Percentiles rank a stretch among this genome's conserved stretches.
Evolutionary conservation across 1,284 basidiomycete species (phyloP).

Genomic region (Irpex sp.): DNA sequence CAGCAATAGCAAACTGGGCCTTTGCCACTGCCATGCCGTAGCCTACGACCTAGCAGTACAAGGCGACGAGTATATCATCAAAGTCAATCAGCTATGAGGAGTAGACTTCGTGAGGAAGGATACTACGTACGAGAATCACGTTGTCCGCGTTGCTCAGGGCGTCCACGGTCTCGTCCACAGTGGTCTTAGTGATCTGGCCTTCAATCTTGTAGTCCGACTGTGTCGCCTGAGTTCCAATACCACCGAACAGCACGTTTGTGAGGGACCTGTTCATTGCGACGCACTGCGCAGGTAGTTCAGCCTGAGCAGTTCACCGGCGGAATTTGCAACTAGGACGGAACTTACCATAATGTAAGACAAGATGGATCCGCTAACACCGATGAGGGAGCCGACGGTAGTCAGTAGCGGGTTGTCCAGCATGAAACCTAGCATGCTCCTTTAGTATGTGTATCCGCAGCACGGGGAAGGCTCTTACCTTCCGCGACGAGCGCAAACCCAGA

Average conservation of each 20-base stretch:
- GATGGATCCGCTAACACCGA: slow-evolving; percentile 86
- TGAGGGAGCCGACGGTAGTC: slow-evolving; percentile 77
- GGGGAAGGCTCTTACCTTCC: slow-evolving; percentile 46
- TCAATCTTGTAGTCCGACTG: slow-evolving; percentile 71
- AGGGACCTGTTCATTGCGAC: slow-evolving; percentile 85
- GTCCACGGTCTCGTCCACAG: slow-evolving; percentile 76
- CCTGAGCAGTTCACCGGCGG: slow-evolving; percentile 6
- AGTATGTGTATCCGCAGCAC: neutral
- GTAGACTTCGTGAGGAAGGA: neutral
- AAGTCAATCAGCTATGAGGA: neutral
- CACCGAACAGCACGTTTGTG: slow-evolving; percentile 78
- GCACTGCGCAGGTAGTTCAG: slow-evolving; percentile 48
- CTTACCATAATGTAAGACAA: slow-evolving; percentile 86
- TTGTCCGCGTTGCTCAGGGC: slow-evolving; percentile 73
- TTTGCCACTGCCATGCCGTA: slow-evolving; percentile 91
- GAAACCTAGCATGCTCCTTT: slow-evolving; percentile 46
- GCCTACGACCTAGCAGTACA: slow-evolving; percentile 60
- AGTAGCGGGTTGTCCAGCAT: slow-evolving; percentile 85
- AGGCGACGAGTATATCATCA: neutral
- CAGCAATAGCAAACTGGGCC: slow-evolving; percentile 83
- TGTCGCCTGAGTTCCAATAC: slow-evolving; percentile 57
- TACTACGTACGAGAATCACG: slow-evolving; percentile 65
- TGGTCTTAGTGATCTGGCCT: slow-evolving; percentile 73
- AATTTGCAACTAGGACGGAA: neutral
- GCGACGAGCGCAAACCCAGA: slow-evolving; percentile 92